Percentiles rank a stretch among this genome's conserved stretches.
These are phyloP conservation scores for Basipetospora sp. DNA, from an alignment of 2,329 filamentous ascomycete species.

Conservation along the genomic window DNA sequence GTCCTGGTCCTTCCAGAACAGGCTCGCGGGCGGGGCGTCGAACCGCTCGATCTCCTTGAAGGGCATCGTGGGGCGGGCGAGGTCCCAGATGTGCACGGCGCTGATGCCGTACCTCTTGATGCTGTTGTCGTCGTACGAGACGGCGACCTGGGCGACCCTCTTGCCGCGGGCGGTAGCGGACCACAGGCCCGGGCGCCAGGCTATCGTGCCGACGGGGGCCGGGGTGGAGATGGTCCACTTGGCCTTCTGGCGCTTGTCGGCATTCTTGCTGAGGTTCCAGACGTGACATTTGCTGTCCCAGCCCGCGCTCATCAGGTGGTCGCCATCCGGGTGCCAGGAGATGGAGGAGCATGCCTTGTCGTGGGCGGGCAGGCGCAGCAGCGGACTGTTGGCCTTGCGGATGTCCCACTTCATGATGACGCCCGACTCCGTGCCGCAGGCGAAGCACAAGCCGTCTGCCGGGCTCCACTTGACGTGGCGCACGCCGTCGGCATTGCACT, in stretches of 20 bases:
- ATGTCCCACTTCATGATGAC: conserved; percentile 51
- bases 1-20: conserved; percentile 51
- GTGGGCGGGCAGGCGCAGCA: conserved; percentile 47
- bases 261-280: conserved; percentile 47
- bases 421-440: conserved; percentile 49
- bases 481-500: conserved; percentile 40
- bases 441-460: conserved; percentile 45
- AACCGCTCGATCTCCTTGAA: conserved; percentile 52
- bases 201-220: conserved; percentile 41
- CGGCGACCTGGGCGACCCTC: conserved; percentile 46
- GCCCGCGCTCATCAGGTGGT: conserved; percentile 49
- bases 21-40: conserved; percentile 37
- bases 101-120: conserved; percentile 40
- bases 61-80: conserved; percentile 51
- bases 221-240: conserved; percentile 47
- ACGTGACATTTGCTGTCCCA: conserved; percentile 47
- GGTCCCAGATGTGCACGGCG: conserved; percentile 51
- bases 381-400: conserved; percentile 35
- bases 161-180: conserved; percentile 47
- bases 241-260: conserved; percentile 49
- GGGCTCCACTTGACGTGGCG: conserved; percentile 53
- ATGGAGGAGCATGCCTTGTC: conserved; percentile 45
- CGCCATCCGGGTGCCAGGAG: conserved; percentile 53
- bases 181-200: conserved; percentile 52
- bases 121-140: conserved; percentile 45